These are phyloP conservation scores for Alternaria consortialis DNA, from an alignment of 2,329 filamentous ascomycete genomes.

Conservation along the genomic window DNA sequence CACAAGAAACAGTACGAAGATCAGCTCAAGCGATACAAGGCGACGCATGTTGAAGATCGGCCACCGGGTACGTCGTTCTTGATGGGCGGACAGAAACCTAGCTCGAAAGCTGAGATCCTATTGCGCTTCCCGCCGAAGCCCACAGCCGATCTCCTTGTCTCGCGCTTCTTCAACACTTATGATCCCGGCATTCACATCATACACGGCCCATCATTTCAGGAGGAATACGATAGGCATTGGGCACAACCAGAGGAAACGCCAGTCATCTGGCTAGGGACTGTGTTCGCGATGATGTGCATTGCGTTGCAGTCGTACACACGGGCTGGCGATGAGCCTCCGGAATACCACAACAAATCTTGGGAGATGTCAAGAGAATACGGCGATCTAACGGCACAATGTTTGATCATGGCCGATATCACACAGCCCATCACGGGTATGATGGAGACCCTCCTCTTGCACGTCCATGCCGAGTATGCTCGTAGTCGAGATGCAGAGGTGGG, in stretches of 20 bases:
- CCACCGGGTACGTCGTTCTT: conserved; percentile 78
- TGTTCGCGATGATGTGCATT: conserved; percentile 79
- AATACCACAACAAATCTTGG: conserved; percentile 73
- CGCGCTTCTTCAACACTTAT: conserved; percentile 88
- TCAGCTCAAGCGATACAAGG: conserved; percentile 78
- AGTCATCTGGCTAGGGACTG: conserved; percentile 79
- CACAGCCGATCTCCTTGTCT: conserved; percentile 83
- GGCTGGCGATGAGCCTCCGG: conserved; percentile 79
- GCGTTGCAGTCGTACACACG: conserved; percentile 82
- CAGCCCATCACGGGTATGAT: conserved; percentile 77
- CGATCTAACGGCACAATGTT: conserved; percentile 77
- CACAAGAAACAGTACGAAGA: conserved; percentile 91
- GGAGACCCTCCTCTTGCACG: conserved; percentile 79
- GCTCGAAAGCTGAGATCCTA: conserved; percentile 79
- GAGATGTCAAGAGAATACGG: conserved; percentile 66
- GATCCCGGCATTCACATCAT: conserved; percentile 68
- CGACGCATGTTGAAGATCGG: conserved; percentile 66
- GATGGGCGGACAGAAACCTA: conserved; percentile 74
- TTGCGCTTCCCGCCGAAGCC: conserved; percentile 81
- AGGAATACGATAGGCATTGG: conserved; percentile 73
- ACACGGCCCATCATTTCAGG: conserved; percentile 79
- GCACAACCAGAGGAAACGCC: conserved; percentile 75
- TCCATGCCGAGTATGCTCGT: conserved; percentile 77
- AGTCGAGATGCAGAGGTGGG: conserved; percentile 77
- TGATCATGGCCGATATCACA: conserved; percentile 79